A percentile compares a stretch with the other conserved stretches of the same genome.
Conservation (phyloP, 106 monocot species). For the Allium fistulosum region DNA sequence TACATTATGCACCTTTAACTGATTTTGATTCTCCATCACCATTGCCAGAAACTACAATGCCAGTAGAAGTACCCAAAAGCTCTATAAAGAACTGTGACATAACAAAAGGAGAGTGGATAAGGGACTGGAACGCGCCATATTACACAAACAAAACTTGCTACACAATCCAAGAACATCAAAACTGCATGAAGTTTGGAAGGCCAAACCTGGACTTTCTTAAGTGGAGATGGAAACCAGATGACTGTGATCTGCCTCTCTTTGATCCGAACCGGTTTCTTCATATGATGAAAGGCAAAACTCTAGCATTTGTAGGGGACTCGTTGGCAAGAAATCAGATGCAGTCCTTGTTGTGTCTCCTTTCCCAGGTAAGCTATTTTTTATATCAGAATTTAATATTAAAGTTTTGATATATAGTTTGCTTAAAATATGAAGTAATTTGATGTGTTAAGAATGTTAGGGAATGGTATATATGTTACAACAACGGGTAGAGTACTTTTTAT, state of each 20-base stretch:
- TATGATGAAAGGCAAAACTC: constrained; percentile 24
- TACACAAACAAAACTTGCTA: constrained; percentile 40
- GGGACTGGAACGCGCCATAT: constrained; percentile 21
- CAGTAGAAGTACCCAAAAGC: too few species aligned
- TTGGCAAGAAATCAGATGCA: constrained; percentile 52
- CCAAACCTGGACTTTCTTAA: constrained; percentile 37
- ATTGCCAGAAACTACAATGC: background rate
- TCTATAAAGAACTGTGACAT: constrained; percentile 6
- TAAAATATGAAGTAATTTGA: too few species aligned
- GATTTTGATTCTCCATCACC: background rate
- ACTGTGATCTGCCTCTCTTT: constrained; percentile 33
- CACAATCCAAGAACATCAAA: constrained; percentile 36
- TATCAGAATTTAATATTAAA: too few species aligned
- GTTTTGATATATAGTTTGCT: too few species aligned
- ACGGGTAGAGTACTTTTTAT: too few species aligned
- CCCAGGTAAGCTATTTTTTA: constrained; percentile 10
- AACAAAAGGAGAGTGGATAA: constrained; percentile 32
- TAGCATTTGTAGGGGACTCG: constrained; percentile 45
- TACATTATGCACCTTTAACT: background rate
- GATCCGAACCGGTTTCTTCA: constrained; percentile 29
- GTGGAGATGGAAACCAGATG: constrained; percentile 53
- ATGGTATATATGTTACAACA: too few species aligned
- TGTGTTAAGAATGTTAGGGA: too few species aligned
- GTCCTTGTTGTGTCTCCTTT: constrained; percentile 45
- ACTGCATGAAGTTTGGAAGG: constrained; percentile 48